Evolutionary conservation across 116 monocot species (phyloP).

Genomic region (Iris pallida): DNA sequence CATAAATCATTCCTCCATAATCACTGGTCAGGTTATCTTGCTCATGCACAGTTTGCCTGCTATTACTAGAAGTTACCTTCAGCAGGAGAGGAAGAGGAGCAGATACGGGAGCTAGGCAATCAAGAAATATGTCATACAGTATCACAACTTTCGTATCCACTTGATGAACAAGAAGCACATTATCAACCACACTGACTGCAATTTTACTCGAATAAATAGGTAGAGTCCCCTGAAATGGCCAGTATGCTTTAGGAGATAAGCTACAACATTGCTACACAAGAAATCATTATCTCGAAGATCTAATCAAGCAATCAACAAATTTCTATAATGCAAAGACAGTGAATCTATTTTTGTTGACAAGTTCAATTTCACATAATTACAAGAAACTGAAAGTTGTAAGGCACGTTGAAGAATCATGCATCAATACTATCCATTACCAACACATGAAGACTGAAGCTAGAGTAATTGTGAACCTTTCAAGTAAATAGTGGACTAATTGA

Average conservation of each 20-base stretch:
- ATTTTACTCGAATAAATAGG: constrained; percentile 79
- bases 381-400: background rate
- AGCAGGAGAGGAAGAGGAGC: constrained; percentile 93
- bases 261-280: background rate
- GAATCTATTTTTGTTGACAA: background rate
- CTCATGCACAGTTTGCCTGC: constrained; percentile 21
- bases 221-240: constrained; percentile 59
- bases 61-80: constrained; percentile 38
- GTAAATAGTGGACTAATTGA: too few relatives aligned
- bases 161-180: constrained; percentile 94
- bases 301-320: background rate
- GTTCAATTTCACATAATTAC: background rate
- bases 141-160: constrained; percentile 95
- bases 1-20: constrained; percentile 75
- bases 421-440: too few relatives aligned
- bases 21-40: constrained; percentile 44
- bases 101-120: constrained; percentile 76
- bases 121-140: constrained; percentile 82
- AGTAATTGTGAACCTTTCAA: too few relatives aligned
- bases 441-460: too few relatives aligned
- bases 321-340: background rate
- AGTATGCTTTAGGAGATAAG: background rate
- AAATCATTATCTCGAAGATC: background rate
- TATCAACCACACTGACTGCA: constrained; percentile 84
- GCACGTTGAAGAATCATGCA: background rate